Base-by-base conservation (phyloP, 371 early-diverging fungal genomes). In the Encephalitozoon cuniculi region DNA sequence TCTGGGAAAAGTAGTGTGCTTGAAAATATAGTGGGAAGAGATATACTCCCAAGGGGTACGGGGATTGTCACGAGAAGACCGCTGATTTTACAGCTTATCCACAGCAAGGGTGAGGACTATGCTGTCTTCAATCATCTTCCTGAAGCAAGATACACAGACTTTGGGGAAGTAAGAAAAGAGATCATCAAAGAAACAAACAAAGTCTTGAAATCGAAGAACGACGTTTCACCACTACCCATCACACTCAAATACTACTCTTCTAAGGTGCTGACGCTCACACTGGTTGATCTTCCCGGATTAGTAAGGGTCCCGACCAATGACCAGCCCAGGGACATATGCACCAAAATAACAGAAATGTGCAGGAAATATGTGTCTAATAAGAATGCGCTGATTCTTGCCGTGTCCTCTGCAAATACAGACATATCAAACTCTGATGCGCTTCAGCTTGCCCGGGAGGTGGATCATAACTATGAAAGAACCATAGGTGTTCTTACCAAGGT, bases 271-370 rank as follows among this genome's bases (percentile, higher is more conserved):
- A 92, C 90, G 63, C 80, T 94, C 67, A 94, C 94, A 5, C 84
- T 94, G 28, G 91, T 94, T 21, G 95, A 94, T 86, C 84, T 94
- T 64, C 95, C 95, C 5, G 95, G 95, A 18, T 83, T 94, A 59
- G 91, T 92, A 23, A 83, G 80, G 67, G 71, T 79, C 25, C 88
- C 86, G 18, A 82, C 87, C 77, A 90, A 91, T 5, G 91, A 91
- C 79, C 93, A 93, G 80, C 92, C 92, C 12, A 84, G 88, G 12
- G 92, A 92, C 77, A 93, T 93, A 76, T 92, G 92, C 68, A 88
- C 88, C 68, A 92, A 64, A 94, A 95, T 85, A 92, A 94, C 94
- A 93, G 95, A 68, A 92, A 96, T 86, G 93, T 94, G 84, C 81
- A 94, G 67, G 93, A 95, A 83, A 83, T 93, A 79, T 94, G 93